phyloP scores from a whole-genome alignment of 768 basidiomycete species.

The Panus rudis region DNA sequence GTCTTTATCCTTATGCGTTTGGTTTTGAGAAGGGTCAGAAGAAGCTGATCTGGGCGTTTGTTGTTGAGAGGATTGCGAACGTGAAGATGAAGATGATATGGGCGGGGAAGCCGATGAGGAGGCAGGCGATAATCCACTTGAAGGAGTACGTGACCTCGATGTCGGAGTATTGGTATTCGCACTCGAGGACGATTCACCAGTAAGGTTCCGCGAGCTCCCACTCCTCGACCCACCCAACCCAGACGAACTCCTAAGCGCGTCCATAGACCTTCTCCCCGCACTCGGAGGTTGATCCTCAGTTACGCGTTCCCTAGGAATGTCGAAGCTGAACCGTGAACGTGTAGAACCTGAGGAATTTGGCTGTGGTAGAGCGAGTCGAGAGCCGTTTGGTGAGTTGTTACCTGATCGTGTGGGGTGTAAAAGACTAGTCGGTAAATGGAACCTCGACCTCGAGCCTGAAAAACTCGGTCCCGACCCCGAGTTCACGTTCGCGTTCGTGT shows the following conservation, averaged over 20 bases:
- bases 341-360: slow-evolving; percentile 1
- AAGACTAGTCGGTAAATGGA: slow-evolving; percentile 36
- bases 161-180: not conserved
- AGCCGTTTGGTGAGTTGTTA: slow-evolving; percentile 2
- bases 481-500: not conserved
- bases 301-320: slow-evolving; percentile 14
- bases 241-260: no score
- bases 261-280: slow-evolving; percentile 6
- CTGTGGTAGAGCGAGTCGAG: not conserved
- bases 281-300: slow-evolving; percentile 10
- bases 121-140: not conserved
- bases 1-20: slow-evolving; percentile 5
- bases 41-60: slow-evolving; percentile 7
- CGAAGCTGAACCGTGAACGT: slow-evolving; percentile 18
- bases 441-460: slow-evolving; percentile 30
- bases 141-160: not conserved
- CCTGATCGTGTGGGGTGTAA: slow-evolving; percentile 33
- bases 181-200: no score
- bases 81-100: slow-evolving; percentile 2
- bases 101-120: slow-evolving; percentile 1
- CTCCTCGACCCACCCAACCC: no score
- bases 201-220: no score
- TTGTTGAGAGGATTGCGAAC: not conserved
- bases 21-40: no score
- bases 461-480: slow-evolving; percentile 8